Base-by-base conservation (phyloP, 2,329 filamentous ascomycete species). In the Macrophomina pseudophaseolina region DNA sequence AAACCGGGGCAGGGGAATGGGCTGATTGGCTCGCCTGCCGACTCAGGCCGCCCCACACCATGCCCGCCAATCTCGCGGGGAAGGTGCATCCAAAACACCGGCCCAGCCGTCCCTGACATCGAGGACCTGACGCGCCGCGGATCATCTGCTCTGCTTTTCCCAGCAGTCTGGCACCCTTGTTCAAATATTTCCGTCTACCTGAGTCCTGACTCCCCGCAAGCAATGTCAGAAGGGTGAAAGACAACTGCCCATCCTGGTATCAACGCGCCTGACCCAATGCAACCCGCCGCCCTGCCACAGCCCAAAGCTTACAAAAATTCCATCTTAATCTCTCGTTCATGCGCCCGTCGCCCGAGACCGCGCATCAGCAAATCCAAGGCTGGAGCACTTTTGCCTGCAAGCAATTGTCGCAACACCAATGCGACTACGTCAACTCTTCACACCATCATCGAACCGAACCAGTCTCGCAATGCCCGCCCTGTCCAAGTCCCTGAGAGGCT, bases 1-100 rank as follows among this genome's bases (percentile, higher is more conserved):
- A 49, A 18, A 14, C 58, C 16, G 32, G 40, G 42, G 42, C 16
- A 5, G 32, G 1, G 5, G 4, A 3, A 23, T n/a, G 6, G 14
- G 30, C 42, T 48, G 58, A 62, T 62, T 62, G 58, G 58, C 32
- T 49, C 58, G 58, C n/a, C 42, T 48, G 23, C 4, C 18, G 46
- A 49, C 49, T 52, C 49, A 16, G 32, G 38, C 12, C 30, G 18
- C 23, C 58, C 58, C 44, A 48, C 42, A 32, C 5, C 44, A 11
- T 30, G 46, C 32, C 58, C 58, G 58, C 16, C 18, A 62, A 62
- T 62, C 58, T 62, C 58, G 42, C 42, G 58, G 58, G 58, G 58
- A 62, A 49, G 58, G 16, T 32, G 58, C 32, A 35, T 49, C 23
- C 33, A 49, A 60, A 60, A 60, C 42, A 33, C 56, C 30, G 30